Base-by-base conservation (phyloP, 306 rosid genomes). In the Urtica urens region DNA sequence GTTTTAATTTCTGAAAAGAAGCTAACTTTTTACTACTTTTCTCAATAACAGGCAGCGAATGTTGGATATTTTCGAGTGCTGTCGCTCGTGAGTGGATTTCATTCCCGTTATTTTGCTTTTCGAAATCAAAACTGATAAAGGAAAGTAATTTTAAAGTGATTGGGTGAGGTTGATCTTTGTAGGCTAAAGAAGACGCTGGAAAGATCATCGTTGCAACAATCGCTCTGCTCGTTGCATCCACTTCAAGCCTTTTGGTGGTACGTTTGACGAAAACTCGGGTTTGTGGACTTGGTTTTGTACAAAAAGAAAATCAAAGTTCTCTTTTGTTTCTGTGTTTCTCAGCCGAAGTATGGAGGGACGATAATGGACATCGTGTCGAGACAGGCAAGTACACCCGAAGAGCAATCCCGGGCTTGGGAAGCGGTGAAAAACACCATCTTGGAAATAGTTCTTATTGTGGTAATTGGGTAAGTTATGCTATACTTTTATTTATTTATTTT, bases 351-450 rank as follows among this genome's bases (percentile, higher is more conserved):
- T 50, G 68, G 68, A 24, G 68, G 68, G 45, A 53, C 26, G 33
- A 20, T 62, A 53, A 62, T 62, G 18, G 68, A 62, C 30, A 62
- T 62, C 53, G 68, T 62, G 46, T 62, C 68, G 10, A 37, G 42
- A 53, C 60, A 62, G 21, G 46, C 46, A 23, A 62, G 42, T 34
- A 53, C 68, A 44, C 68, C 68, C 10, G 49, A 62, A 25, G 48
- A 62, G 60, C 68, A 62, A 39, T 7, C 61, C 28, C 20, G 20
- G 33, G 71, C 64, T 53, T 49, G 73, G 55, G 24, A 66, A 41
- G 88, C 82, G 57, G 94, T 83, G 57, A 73, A 62, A 50, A 64
- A 6, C 68, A 83, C 94, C 57, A 76, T 83, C 54, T 53, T 82
- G 26, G 61, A 69, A 47, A 82, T 82, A 58, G 24, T 63, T 56